A percentile compares a stretch with the other conserved stretches of the same genome.
These are phyloP conservation scores for Magnolia officinalis DNA, from an alignment of 164 flowering plant genomes.

Conservation along the genomic window DNA sequence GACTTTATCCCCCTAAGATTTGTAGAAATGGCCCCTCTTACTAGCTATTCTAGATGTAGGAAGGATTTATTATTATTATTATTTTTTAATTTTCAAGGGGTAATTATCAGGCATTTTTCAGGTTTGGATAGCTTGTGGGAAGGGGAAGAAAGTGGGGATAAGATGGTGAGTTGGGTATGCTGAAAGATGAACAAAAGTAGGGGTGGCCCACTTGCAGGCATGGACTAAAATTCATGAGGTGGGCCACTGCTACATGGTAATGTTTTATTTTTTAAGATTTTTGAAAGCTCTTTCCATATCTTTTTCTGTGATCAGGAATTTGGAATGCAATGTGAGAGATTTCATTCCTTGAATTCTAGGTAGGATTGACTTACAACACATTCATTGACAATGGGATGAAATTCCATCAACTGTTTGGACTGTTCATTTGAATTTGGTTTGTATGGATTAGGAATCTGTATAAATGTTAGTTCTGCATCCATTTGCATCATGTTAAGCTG, in stretches of 20 bases:
- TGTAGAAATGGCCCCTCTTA: not conserved
- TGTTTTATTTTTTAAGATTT: conserved; percentile 4
- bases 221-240: conserved; percentile 14
- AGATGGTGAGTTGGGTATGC: conserved; percentile 31
- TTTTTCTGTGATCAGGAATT: not conserved
- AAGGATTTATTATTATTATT: conserved; percentile 9
- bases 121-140: conserved; percentile 27
- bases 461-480: not conserved
- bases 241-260: conserved; percentile 21
- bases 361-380: conserved; percentile 36
- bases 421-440: not conserved
- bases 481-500: not conserved
- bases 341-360: conserved; percentile 18
- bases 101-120: conserved; percentile 17
- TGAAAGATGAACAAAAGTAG: conserved; percentile 19
- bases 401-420: not conserved
- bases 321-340: not conserved
- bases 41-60: conserved; percentile 13
- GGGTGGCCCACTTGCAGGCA: conserved; percentile 27
- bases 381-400: not conserved
- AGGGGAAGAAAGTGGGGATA: conserved; percentile 32
- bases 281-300: not conserved
- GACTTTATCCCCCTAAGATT: conserved; percentile 7
- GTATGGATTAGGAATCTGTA: not conserved
- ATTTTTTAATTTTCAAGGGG: not conserved